phyloP scores from a whole-genome alignment of 345 rosid species.

The Eutrema heterophyllum region DNA sequence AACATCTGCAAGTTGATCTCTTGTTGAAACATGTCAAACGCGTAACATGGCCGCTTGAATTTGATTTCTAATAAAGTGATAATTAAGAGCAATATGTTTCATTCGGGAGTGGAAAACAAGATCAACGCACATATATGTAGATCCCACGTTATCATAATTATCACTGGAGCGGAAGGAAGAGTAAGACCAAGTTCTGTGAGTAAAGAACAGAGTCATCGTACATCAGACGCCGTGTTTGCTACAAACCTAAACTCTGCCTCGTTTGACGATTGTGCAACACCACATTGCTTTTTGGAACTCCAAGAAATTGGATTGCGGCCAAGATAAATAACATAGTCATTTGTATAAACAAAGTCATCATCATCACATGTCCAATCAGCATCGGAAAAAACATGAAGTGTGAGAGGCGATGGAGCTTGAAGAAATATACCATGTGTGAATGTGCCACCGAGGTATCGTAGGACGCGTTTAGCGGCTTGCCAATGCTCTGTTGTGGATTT shows the following conservation, averaged over 20 bases:
- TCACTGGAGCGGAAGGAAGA: neutral
- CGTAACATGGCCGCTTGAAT: neutral
- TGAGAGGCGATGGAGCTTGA: neutral
- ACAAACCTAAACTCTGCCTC: neutral
- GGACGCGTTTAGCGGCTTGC: too few relatives aligned
- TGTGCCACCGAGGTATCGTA: too few relatives aligned
- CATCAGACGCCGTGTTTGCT: neutral
- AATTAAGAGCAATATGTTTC: neutral
- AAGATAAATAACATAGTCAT: neutral
- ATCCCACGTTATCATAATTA: neutral
- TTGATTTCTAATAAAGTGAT: too few relatives aligned
- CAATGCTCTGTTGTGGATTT: too few relatives aligned
- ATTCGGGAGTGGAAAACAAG: neutral
- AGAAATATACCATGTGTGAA: too few relatives aligned
- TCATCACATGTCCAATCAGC: neutral
- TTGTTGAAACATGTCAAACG: neutral
- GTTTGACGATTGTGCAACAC: neutral
- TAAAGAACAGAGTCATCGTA: neutral
- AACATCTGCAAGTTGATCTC: neutral
- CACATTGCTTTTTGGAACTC: neutral
- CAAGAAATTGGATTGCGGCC: neutral
- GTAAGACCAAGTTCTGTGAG: neutral
- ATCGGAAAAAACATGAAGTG: neutral
- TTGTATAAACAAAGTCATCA: neutral
- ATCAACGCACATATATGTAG: neutral